A percentile compares a stretch with the other conserved stretches of the same genome.
Conservation (phyloP, 495 filamentous ascomycete genomes). For the Talaromyces liani region DNA sequence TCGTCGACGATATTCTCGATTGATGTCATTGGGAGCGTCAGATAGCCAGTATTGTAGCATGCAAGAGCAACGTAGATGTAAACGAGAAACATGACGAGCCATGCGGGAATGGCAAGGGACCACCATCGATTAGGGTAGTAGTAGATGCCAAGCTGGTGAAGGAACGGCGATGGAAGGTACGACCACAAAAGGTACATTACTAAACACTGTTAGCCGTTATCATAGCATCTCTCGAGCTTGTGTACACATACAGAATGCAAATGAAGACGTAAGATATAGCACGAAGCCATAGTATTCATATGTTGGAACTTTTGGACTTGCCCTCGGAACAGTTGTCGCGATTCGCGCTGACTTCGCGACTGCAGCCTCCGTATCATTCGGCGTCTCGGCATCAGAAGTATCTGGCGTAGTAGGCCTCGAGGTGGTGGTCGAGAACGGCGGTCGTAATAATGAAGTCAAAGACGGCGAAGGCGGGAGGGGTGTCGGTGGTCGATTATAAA, state of each 20-base stretch:
- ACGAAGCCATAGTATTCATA: slow-evolving; percentile 99
- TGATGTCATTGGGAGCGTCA: slow-evolving; percentile 73
- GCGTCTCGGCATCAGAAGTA: slow-evolving; percentile 73
- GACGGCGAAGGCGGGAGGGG: slow-evolving; percentile 91
- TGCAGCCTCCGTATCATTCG: slow-evolving; percentile 53
- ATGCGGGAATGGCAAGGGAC: slow-evolving; percentile 84
- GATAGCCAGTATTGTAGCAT: slow-evolving; percentile 78
- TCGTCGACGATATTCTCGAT: slow-evolving; percentile 92
- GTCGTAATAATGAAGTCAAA: slow-evolving; percentile 87
- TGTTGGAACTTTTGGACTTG: slow-evolving; percentile 86
- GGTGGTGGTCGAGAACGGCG: slow-evolving; percentile 58
- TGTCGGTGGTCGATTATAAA: slow-evolving; percentile 81
- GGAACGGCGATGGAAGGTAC: slow-evolving; percentile 83
- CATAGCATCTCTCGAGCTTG: background rate
- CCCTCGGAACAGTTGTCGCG: slow-evolving; percentile 72
- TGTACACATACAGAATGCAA: slow-evolving; percentile 54
- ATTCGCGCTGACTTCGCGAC: slow-evolving; percentile 56
- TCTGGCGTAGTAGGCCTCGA: slow-evolving; percentile 89
- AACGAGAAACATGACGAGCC: slow-evolving; percentile 78
- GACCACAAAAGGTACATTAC: slow-evolving; percentile 91
- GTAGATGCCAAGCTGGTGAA: slow-evolving; percentile 87
- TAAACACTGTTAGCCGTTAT: slow-evolving; percentile 8
- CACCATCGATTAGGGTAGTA: slow-evolving; percentile 99
- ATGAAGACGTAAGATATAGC: slow-evolving; percentile 75
- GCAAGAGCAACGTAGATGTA: slow-evolving; percentile 95